Evolutionary conservation across 169 alveolate species (phyloP).

Genomic region (Eimeria falciformis): DNA sequence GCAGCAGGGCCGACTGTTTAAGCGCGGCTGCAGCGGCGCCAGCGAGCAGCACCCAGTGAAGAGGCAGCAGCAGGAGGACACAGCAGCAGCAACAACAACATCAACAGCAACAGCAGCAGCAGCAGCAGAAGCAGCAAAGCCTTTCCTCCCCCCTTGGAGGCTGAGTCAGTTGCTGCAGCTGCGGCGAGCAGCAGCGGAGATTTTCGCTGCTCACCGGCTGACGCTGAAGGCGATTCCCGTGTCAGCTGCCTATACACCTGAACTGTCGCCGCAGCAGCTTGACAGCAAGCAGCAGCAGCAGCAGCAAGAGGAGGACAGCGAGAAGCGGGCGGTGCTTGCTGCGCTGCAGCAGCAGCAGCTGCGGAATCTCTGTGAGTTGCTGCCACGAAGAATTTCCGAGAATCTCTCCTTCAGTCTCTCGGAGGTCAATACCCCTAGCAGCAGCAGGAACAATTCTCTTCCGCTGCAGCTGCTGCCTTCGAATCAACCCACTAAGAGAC

Average conservation of each 20-base stretch:
- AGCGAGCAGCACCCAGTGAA: neutral
- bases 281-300: constrained; percentile 33
- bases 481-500: neutral
- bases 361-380: constrained; percentile 34
- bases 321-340: constrained; percentile 4
- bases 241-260: constrained; percentile 2
- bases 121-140: constrained; percentile 17
- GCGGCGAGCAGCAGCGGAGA: constrained; percentile 20
- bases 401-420: constrained; percentile 57
- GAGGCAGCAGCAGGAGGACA: neutral
- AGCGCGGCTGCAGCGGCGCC: constrained; percentile 4
- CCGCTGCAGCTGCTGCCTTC: constrained; percentile 58
- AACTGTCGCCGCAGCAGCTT: neutral
- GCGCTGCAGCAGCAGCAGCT: constrained; percentile 66
- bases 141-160: constrained; percentile 42
- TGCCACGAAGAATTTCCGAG: constrained; percentile 55
- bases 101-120: constrained; percentile 27
- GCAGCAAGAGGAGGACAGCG: constrained; percentile 30
- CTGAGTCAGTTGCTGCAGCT: constrained; percentile 50
- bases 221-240: constrained; percentile 31
- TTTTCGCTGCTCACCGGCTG: constrained; percentile 47
- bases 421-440: constrained; percentile 33
- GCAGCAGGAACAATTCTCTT: constrained; percentile 25
- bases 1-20: constrained; percentile 5
- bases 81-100: constrained; percentile 18